Percentiles rank a stretch among this genome's conserved stretches.
phyloP scores from a whole-genome alignment of 176 grass and related monocot genomes.

The Eleusine coracana region DNA sequence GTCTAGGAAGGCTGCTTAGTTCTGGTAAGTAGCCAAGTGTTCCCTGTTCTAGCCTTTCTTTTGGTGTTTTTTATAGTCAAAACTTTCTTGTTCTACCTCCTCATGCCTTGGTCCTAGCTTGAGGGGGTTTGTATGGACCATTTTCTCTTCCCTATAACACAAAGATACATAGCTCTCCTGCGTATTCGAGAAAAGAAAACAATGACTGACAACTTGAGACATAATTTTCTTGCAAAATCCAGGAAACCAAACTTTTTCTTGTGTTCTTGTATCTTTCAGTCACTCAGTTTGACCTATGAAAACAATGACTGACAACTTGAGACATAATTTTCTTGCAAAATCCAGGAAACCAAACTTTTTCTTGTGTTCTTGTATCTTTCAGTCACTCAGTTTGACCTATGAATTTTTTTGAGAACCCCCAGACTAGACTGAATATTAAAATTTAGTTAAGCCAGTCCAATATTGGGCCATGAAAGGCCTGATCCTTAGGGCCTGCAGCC shows the following conservation, averaged over 20 bases:
- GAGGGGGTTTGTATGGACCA: too few relatives aligned
- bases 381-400: neutral
- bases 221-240: neutral
- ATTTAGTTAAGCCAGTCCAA: constrained; percentile 6
- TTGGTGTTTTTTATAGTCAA: too few relatives aligned
- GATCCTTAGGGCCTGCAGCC: constrained; percentile 9
- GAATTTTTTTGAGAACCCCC: neutral
- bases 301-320: neutral
- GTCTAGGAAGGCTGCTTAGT: too few relatives aligned
- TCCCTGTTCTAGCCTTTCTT: too few relatives aligned
- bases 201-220: neutral
- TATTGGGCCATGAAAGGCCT: constrained; percentile 20
- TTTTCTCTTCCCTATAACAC: too few relatives aligned
- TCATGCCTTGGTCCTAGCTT: too few relatives aligned
- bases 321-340: neutral
- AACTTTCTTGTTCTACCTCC: too few relatives aligned
- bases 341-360: neutral
- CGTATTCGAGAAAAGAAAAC: too few relatives aligned
- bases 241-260: neutral
- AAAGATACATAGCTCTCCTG: too few relatives aligned
- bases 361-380: neutral
- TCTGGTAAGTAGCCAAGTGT: too few relatives aligned
- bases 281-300: neutral
- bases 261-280: neutral
- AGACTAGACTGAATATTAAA: neutral